A percentile compares a stretch with the other conserved stretches of the same genome.
These are phyloP conservation scores for Aspergillus carbonarius DNA, from an alignment of 2,329 filamentous ascomycete genomes.

Conservation along the genomic window DNA sequence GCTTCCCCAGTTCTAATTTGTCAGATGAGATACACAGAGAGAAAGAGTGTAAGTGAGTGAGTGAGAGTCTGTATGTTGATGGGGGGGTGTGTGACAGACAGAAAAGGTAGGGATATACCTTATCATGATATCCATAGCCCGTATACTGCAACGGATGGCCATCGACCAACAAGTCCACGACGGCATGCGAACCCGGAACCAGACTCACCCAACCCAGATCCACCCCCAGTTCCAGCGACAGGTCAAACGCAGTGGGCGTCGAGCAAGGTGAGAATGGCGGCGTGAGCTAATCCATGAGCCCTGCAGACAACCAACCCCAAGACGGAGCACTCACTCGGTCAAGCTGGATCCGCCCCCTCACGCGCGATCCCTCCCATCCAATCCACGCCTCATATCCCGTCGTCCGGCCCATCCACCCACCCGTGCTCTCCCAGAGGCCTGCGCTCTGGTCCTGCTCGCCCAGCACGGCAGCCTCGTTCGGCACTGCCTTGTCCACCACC, in stretches of 20 bases:
- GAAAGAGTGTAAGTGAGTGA: too few species aligned
- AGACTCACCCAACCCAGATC: slow-evolving; percentile 40
- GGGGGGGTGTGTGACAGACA: too few species aligned
- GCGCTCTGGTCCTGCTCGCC: not conserved
- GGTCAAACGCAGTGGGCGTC: not conserved
- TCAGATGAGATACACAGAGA: not conserved
- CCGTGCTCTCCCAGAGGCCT: slow-evolving; percentile 1
- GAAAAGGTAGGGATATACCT: too few species aligned
- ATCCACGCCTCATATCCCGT: slow-evolving; percentile 10
- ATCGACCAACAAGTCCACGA: slow-evolving; percentile 30
- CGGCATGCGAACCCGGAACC: slow-evolving; percentile 35
- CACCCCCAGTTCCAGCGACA: not conserved
- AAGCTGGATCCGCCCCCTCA: slow-evolving; percentile 11
- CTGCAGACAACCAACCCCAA: not conserved
- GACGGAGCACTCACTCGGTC: slow-evolving; percentile 1
- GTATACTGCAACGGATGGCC: slow-evolving; percentile 34
- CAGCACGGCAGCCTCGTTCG: not conserved
- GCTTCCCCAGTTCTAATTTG: slow-evolving; percentile 44
- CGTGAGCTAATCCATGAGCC: not conserved
- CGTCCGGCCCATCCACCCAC: not conserved
- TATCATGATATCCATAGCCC: slow-evolving; percentile 49
- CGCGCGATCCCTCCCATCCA: slow-evolving; percentile 1
- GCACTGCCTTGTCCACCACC: not conserved
- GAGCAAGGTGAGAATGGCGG: slow-evolving; percentile 9
- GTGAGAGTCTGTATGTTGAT: too few species aligned